Evolutionary conservation across 768 basidiomycete genomes (phyloP).

Genomic region (Lactifluus piperatus): DNA sequence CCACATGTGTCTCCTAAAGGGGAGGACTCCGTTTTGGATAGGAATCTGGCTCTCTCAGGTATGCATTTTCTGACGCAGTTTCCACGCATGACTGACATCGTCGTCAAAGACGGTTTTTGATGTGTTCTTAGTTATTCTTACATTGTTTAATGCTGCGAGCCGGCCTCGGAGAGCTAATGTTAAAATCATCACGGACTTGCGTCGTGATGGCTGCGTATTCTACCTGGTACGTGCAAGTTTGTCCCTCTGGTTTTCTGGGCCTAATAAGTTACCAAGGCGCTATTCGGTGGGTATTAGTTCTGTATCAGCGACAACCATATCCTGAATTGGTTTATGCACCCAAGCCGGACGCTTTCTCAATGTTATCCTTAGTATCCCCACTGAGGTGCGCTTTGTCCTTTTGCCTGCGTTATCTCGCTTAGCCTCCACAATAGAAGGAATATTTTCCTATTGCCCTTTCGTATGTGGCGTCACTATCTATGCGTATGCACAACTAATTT

Average conservation of each 20-base stretch:
- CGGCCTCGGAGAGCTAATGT: slow-evolving; percentile 28
- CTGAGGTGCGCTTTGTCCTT: not conserved
- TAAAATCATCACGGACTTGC: slow-evolving; percentile 28
- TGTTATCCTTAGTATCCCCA: slow-evolving; percentile 10
- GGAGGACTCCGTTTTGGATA: slow-evolving; percentile 7
- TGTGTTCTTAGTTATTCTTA: slow-evolving; percentile 28
- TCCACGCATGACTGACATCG: not conserved
- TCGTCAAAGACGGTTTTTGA: slow-evolving; percentile 30
- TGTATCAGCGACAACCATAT: not conserved
- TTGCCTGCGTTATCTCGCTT: not conserved
- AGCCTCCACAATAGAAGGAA: not conserved
- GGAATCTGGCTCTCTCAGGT: slow-evolving; percentile 32
- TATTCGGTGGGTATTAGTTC: slow-evolving; percentile 1
- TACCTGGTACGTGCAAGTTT: slow-evolving; percentile 27
- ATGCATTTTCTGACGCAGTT: not conserved
- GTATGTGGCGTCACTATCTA: not conserved
- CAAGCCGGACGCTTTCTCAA: slow-evolving; percentile 15
- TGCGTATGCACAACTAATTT: not conserved
- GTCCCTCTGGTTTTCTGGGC: not conserved
- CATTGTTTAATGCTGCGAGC: slow-evolving; percentile 30
- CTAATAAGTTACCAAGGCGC: not conserved
- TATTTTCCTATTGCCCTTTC: slow-evolving; percentile 11
- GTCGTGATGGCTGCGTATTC: slow-evolving; percentile 30
- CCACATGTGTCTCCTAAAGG: slow-evolving; percentile 12
- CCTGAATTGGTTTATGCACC: not conserved